These are phyloP conservation scores for Elongisporangium anandrum DNA, from an alignment of 352 stramenopile species.

Conservation along the genomic window DNA sequence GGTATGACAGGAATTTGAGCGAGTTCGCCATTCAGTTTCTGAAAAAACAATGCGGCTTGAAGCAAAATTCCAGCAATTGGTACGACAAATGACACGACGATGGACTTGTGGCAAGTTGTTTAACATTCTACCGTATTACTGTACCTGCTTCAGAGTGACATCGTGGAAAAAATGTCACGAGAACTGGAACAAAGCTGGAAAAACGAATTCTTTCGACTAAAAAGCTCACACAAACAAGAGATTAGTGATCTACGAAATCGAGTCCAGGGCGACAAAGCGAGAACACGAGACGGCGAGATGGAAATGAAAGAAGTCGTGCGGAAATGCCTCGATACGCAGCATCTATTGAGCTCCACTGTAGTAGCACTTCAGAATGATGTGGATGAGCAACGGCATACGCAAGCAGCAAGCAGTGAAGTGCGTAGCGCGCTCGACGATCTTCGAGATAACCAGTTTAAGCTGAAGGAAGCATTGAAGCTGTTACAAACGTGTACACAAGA, in stretches of 20 bases:
- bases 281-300: slow-evolving; percentile 19
- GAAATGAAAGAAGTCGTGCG: slow-evolving; percentile 42
- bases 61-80: slow-evolving; percentile 31
- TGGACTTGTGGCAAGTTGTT: not conserved
- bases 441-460: slow-evolving; percentile 33
- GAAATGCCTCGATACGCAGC: slow-evolving; percentile 58
- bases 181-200: slow-evolving; percentile 18
- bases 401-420: slow-evolving; percentile 2
- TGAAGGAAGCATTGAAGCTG: slow-evolving; percentile 43
- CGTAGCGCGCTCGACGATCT: slow-evolving; percentile 35
- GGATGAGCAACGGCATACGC: slow-evolving; percentile 25
- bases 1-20: slow-evolving; percentile 38
- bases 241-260: not conserved
- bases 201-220: slow-evolving; percentile 5
- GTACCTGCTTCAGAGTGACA: slow-evolving; percentile 18
- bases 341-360: slow-evolving; percentile 51
- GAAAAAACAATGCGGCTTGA: slow-evolving; percentile 55
- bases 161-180: slow-evolving; percentile 22
- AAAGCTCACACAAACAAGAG: not conserved
- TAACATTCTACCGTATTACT: not conserved
- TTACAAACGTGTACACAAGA: slow-evolving; percentile 43
- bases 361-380: slow-evolving; percentile 52
- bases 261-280: not conserved
- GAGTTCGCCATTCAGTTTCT: slow-evolving; percentile 46
- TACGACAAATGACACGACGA: slow-evolving; percentile 10